Conservation (phyloP, 1,139 yeast species). For the Starmera stellimalicola region DNA sequence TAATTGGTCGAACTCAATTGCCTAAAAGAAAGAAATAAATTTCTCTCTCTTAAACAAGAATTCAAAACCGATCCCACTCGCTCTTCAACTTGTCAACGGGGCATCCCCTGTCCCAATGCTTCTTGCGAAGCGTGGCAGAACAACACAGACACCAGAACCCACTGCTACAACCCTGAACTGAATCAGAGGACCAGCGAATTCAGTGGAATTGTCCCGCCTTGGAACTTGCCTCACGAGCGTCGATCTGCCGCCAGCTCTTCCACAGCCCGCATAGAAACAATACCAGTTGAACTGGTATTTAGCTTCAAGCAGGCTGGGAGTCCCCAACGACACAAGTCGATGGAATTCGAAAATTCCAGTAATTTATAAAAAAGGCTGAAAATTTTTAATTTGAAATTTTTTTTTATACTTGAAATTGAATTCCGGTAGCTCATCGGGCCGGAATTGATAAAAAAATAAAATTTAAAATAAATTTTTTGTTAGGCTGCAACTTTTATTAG, state of each 20-base stretch:
- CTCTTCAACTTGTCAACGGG: conserved; percentile 80
- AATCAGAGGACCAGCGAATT: conserved; percentile 30
- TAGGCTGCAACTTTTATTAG: no score
- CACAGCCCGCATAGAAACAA: conserved; percentile 15
- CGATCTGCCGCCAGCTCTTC: conserved; percentile 42
- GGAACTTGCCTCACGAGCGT: conserved; percentile 53
- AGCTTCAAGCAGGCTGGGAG: no score
- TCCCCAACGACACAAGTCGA: no score
- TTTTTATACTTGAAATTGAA: no score
- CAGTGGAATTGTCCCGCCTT: conserved; percentile 8
- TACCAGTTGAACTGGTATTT: no score
- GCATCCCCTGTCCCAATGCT: conserved; percentile 58
- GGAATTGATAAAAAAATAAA: no score
- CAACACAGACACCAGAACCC: conserved; percentile 20
- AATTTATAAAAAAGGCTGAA: no score
- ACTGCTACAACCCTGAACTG: conserved; percentile 49
- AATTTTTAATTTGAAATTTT: no score
- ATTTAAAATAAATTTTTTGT: no score
- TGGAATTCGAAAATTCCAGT: no score
- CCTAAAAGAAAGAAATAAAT: conserved; percentile 12
- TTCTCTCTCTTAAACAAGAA: no score
- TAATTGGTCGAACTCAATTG: conserved; percentile 48
- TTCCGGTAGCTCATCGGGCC: no score
- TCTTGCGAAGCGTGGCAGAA: conserved; percentile 23
- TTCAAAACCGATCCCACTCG: conserved; percentile 58